These are phyloP conservation scores for Rhizopus delemar DNA, from an alignment of 371 early-diverging fungal genomes.

Conservation along the genomic window DNA sequence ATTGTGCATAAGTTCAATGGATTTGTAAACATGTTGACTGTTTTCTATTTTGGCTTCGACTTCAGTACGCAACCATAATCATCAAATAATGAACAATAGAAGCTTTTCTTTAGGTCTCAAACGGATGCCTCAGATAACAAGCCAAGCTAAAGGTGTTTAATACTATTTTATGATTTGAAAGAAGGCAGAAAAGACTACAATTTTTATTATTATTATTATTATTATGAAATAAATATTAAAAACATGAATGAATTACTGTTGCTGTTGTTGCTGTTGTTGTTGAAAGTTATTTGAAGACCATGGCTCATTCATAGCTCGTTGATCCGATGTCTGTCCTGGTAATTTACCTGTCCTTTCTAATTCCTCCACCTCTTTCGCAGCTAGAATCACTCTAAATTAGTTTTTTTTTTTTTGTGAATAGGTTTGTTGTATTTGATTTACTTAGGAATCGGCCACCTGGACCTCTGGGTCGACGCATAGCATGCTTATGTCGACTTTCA, in stretches of 20 bases:
- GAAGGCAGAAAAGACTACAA: too few species aligned
- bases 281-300: background rate
- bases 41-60: too few species aligned
- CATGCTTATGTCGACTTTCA: constrained; percentile 94
- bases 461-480: constrained; percentile 91
- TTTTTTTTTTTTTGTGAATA: background rate
- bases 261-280: background rate
- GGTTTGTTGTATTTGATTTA: constrained; percentile 12
- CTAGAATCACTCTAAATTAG: constrained; percentile 4
- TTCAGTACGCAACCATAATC: too few species aligned
- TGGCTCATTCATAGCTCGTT: background rate
- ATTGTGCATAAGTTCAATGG: background rate
- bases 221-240: too few species aligned
- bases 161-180: too few species aligned
- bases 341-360: constrained; percentile 37
- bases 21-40: background rate
- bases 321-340: constrained; percentile 15
- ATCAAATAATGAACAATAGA: too few species aligned
- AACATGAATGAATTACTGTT: background rate
- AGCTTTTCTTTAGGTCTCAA: too few species aligned
- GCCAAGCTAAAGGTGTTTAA: too few species aligned
- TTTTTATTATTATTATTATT: too few species aligned
- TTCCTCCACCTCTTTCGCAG: constrained; percentile 57
- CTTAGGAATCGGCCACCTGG: constrained; percentile 82
- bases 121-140: too few species aligned